Percentiles rank a stretch among this genome's conserved stretches.
Evolutionary conservation across 2,329 filamentous ascomycete genomes (phyloP).

Genomic region (Emergomyces orientalis): DNA sequence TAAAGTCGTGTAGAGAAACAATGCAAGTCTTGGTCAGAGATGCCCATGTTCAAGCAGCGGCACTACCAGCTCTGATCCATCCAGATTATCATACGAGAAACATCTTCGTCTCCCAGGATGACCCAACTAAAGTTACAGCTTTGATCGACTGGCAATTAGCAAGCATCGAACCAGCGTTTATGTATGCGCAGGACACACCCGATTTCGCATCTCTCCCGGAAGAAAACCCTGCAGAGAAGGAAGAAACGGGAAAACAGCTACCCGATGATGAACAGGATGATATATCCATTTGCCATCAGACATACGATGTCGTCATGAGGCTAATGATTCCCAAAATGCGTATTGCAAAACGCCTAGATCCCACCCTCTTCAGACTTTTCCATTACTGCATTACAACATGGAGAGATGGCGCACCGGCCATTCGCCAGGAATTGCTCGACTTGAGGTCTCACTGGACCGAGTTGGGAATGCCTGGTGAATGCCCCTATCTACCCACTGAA

Average conservation of each 20-base stretch:
- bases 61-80: slow-evolving; percentile 21
- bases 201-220: slow-evolving; percentile 24
- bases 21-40: slow-evolving; percentile 19
- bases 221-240: slow-evolving; percentile 13
- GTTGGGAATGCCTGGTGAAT: slow-evolving; percentile 20
- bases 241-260: slow-evolving; percentile 12
- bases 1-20: slow-evolving; percentile 17
- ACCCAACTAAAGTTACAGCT: slow-evolving; percentile 24
- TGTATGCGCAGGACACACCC: slow-evolving; percentile 22
- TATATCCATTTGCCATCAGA: slow-evolving; percentile 24
- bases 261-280: slow-evolving; percentile 17
- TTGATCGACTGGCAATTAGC: slow-evolving; percentile 30
- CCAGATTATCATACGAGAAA: slow-evolving; percentile 28
- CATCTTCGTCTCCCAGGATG: slow-evolving; percentile 25
- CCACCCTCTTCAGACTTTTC: slow-evolving; percentile 25
- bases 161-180: slow-evolving; percentile 26
- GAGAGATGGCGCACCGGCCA: slow-evolving; percentile 21
- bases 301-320: slow-evolving; percentile 23
- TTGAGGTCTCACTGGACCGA: slow-evolving; percentile 22
- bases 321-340: slow-evolving; percentile 20
- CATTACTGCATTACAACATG: slow-evolving; percentile 25
- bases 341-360: slow-evolving; percentile 21
- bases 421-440: slow-evolving; percentile 27
- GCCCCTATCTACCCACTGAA: slow-evolving; percentile 21
- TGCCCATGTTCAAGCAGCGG: slow-evolving; percentile 18